Conservation (phyloP, 805 yeast species). For the Wickerhamiella musiphila region DNA sequence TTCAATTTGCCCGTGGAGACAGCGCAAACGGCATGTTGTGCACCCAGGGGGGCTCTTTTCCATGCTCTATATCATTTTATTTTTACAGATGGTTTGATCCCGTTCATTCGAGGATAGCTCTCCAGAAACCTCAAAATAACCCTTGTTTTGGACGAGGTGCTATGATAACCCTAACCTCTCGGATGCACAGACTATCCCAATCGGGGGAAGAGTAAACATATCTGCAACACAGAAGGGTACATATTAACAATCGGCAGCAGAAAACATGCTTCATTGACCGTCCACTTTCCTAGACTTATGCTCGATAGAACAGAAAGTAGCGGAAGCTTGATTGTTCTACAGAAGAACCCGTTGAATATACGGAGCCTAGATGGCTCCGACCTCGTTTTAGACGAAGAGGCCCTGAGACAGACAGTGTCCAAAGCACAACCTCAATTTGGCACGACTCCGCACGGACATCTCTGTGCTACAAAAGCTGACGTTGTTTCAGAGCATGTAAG, state of each 20-base stretch:
- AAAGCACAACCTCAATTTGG: constrained; percentile 3
- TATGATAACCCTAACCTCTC: no score
- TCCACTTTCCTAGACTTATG: constrained; percentile 12
- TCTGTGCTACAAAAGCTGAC: neutral
- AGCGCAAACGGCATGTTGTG: no score
- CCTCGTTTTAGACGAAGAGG: constrained; percentile 11
- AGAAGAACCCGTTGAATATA: constrained; percentile 22
- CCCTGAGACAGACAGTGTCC: constrained; percentile 6
- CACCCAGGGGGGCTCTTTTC: no score
- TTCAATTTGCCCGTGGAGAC: no score
- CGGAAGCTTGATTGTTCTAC: constrained; percentile 10
- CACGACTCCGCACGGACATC: constrained; percentile 1
- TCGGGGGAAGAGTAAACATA: constrained; percentile 4
- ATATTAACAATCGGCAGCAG: neutral
- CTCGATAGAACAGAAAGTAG: constrained; percentile 13
- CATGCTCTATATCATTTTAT: no score
- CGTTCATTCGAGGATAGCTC: no score
- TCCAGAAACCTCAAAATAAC: no score
- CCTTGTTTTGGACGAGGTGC: no score
- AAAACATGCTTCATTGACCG: neutral
- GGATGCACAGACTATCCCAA: neutral
- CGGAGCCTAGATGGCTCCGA: constrained; percentile 21
- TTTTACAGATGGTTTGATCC: no score
- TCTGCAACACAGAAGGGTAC: constrained; percentile 1
- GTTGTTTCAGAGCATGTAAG: no score